A percentile compares a stretch with the other conserved stretches of the same genome.
These are phyloP conservation scores for Lyophyllum decastes DNA, from an alignment of 768 basidiomycete genomes.

Conservation along the genomic window DNA sequence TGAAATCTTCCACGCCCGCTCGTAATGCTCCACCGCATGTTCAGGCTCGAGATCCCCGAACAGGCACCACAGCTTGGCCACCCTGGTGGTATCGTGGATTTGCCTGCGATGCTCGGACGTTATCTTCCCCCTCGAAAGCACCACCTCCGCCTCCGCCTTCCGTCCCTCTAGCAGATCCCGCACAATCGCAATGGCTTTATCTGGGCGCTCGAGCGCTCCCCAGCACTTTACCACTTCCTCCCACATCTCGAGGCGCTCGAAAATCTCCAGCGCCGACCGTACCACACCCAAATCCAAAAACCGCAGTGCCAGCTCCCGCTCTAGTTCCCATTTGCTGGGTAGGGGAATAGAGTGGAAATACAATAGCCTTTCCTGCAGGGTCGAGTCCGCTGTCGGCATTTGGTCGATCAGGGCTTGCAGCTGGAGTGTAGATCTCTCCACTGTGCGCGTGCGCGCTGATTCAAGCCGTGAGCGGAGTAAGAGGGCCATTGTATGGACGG, in stretches of 20 bases:
- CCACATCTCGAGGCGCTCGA: constrained; percentile 97
- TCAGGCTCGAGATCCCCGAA: constrained; percentile 89
- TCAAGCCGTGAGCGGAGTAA: constrained; percentile 92
- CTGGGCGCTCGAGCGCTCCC: constrained; percentile 75
- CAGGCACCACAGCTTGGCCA: constrained; percentile 94
- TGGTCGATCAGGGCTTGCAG: constrained; percentile 96
- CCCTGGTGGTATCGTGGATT: constrained; percentile 62
- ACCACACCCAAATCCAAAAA: constrained; percentile 86
- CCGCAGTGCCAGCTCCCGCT: constrained; percentile 83
- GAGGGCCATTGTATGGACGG: constrained; percentile 94
- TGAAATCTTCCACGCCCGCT: constrained; percentile 83
- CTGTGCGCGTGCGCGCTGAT: constrained; percentile 83
- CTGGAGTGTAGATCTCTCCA: constrained; percentile 90
- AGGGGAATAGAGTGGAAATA: constrained; percentile 82
- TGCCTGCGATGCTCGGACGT: constrained; percentile 40
- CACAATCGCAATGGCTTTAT: constrained; percentile 80
- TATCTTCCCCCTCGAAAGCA: constrained; percentile 62
- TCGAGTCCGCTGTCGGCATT: constrained; percentile 87
- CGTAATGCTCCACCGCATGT: constrained; percentile 71
- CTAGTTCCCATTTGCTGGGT: constrained; percentile 92
- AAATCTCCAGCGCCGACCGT: constrained; percentile 90
- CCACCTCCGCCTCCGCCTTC: constrained; percentile 79
- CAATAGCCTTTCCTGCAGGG: constrained; percentile 68
- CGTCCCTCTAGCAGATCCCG: constrained; percentile 81
- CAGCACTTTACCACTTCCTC: constrained; percentile 93